Evolutionary conservation across 2,329 filamentous ascomycete genomes (phyloP).

Genomic region (Colletotrichum cordylinicola): DNA sequence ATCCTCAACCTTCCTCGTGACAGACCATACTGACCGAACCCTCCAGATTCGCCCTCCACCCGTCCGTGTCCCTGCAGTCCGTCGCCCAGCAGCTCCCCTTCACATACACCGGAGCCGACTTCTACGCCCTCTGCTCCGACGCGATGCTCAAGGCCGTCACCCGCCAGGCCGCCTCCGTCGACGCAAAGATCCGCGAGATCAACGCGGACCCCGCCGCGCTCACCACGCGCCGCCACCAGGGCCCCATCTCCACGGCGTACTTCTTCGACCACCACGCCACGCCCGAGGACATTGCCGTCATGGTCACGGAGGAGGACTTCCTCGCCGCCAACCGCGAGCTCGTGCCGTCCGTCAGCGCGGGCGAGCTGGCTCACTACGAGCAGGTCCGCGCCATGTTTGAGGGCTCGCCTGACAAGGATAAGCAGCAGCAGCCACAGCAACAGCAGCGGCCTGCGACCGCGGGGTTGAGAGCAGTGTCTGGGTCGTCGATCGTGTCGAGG

Average conservation of each 20-base stretch:
- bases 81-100: conserved; percentile 85
- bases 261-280: conserved; percentile 95
- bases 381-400: conserved; percentile 85
- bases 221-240: conserved; percentile 25
- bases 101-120: conserved; percentile 96
- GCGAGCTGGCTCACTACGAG: conserved; percentile 92
- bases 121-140: conserved; percentile 96
- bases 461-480: conserved; percentile 26
- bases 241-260: conserved; percentile 81
- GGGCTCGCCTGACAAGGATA: conserved; percentile 56
- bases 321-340: conserved; percentile 80
- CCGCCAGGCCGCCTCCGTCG: conserved; percentile 82
- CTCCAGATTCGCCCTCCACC: conserved; percentile 80
- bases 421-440: conserved; percentile 32
- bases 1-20: background rate
- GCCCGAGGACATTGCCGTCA: conserved; percentile 81
- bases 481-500: conserved; percentile 31
- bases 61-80: conserved; percentile 74
- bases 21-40: background rate
- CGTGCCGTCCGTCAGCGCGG: conserved; percentile 90
- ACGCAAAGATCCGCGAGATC: conserved; percentile 78
- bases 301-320: conserved; percentile 91
- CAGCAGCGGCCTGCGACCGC: conserved; percentile 15
- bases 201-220: conserved; percentile 52
- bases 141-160: conserved; percentile 99